Evolutionary conservation across 2,329 filamentous ascomycete genomes (phyloP), one percentile per base, ranked within the genome.

Genomic region (Ascochyta viciae-villosae): DNA sequence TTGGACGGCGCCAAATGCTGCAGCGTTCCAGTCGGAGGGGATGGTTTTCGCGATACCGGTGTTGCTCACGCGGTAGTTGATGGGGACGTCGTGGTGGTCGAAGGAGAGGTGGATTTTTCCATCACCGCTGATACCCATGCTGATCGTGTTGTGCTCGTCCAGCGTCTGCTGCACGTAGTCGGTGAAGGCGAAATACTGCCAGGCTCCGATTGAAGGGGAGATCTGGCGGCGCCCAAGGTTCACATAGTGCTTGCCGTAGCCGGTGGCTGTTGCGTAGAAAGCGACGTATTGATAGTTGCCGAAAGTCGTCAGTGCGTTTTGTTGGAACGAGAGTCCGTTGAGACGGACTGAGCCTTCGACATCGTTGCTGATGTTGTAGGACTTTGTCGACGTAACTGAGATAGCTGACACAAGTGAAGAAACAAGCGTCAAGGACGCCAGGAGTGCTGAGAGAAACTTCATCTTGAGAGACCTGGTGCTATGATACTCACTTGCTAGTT

Each of bases 81-180:
- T 65, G 2, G 71, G 71, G 1, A 74, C 71, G 33, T 74, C 72
- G 54, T 83, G 81, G 57, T 83, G 82, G 50, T 84, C 81, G 59
- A 82, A 83, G 7, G 79, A 80, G 4, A 84, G 65, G 56, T 83
- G 82, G 23, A 84, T 82, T n/a, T 78, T 82, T 40, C 81, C 81
- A 56, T 83, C 81, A 1, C 78, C 80, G 40, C 77, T 82, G 39
- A 83, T 79, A 3, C 81, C 82, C 59, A 83, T 74, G 65, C 81
- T 81, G 41, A 83, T 79, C 3, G 81, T 83, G 56, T 84, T 83
- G 63, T 83, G 82, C 3, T 81, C 81, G 54, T 83, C 82, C 39
- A 83, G 76, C 1, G 76, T 78, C 12, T 75, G 80, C 62, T 84
- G 81, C 15, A 78, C 70, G 43, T 83, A 83, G 64, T 83, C 82